Evolutionary conservation across 768 basidiomycete species (phyloP).

Genomic region (Lenzites betulinus): DNA sequence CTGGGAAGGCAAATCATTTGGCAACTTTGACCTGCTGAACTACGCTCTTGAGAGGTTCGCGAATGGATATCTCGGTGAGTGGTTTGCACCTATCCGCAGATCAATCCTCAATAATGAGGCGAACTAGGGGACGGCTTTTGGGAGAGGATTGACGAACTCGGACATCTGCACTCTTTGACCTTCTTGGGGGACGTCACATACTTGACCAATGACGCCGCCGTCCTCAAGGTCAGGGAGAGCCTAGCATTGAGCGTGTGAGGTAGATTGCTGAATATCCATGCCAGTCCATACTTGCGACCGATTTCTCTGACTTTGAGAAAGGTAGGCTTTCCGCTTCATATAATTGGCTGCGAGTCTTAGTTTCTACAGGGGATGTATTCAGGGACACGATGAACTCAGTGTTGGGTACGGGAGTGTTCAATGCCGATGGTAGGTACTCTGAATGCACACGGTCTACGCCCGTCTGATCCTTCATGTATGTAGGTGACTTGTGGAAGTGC

Average conservation of each 20-base stretch:
- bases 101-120: neutral
- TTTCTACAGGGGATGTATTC: constrained; percentile 35
- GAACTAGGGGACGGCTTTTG: constrained; percentile 27
- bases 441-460: neutral
- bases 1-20: neutral
- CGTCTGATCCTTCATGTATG: neutral
- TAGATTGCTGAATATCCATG: neutral
- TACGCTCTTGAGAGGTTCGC: neutral
- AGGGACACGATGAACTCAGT: constrained; percentile 34
- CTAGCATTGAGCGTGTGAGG: no score
- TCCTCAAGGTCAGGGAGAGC: constrained; percentile 34
- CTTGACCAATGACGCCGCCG: constrained; percentile 24
- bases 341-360: neutral
- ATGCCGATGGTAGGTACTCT: constrained; percentile 45
- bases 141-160: constrained; percentile 29
- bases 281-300: constrained; percentile 33
- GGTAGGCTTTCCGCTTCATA: constrained; percentile 29
- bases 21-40: neutral
- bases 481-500: constrained; percentile 35
- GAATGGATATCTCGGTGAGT: constrained; percentile 7
- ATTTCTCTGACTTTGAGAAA: constrained; percentile 47
- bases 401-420: constrained; percentile 58
- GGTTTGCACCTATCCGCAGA: neutral
- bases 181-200: constrained; percentile 25
- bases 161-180: constrained; percentile 21